These are phyloP conservation scores for Bromus sterilis DNA, from an alignment of 176 grass and related monocot species.

Conservation along the genomic window DNA sequence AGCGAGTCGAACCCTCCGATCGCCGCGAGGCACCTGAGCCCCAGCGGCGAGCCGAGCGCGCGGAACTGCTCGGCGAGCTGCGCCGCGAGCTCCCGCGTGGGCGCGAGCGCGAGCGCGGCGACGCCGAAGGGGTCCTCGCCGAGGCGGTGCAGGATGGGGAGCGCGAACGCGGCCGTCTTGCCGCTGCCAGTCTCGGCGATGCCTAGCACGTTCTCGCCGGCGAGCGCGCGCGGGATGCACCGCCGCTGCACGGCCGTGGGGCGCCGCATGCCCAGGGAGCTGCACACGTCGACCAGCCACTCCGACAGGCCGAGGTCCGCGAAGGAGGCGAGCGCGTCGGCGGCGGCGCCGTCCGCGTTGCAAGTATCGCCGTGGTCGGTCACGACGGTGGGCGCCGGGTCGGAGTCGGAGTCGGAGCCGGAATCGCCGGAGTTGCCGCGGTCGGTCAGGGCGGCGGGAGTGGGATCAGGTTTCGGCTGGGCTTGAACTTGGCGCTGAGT, in stretches of 20 bases:
- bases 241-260: constrained; percentile 71
- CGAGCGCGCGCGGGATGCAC: constrained; percentile 82
- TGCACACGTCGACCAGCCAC: constrained; percentile 65
- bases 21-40: constrained; percentile 64
- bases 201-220: constrained; percentile 69
- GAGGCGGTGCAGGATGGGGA: constrained; percentile 80
- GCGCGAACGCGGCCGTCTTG: constrained; percentile 80
- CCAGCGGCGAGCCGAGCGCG: constrained; percentile 69
- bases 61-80: constrained; percentile 94
- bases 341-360: not conserved
- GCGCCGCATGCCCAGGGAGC: constrained; percentile 41
- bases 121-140: constrained; percentile 73
- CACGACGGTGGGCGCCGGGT: not conserved
- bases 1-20: constrained; percentile 81
- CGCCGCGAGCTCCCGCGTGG: constrained; percentile 74
- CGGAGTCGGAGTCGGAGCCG: not conserved
- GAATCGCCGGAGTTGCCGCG: not conserved
- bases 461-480: not conserved
- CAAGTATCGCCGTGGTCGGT: constrained; percentile 3
- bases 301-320: constrained; percentile 63
- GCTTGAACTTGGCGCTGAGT: not conserved
- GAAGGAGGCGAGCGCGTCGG: constrained; percentile 24
- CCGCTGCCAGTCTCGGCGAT: constrained; percentile 89
- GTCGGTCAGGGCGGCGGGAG: constrained; percentile 3
- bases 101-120: constrained; percentile 66